phyloP scores from a whole-genome alignment of 2,329 filamentous ascomycete genomes.

The Colletotrichum spinosum region DNA sequence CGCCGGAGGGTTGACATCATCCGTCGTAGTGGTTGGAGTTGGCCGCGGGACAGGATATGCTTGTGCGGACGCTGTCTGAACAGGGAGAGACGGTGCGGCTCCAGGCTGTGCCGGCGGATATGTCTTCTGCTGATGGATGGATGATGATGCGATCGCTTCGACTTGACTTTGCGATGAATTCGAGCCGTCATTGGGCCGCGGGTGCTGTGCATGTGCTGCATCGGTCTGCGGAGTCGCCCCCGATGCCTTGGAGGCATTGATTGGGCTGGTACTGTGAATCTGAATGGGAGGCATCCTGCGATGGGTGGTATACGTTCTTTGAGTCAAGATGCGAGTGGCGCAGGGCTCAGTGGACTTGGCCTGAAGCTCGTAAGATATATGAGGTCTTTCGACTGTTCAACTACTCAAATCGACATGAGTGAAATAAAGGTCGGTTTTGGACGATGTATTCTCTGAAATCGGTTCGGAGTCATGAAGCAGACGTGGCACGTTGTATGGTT shows the following conservation, averaged over 20 bases:
- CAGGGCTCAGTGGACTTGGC: constrained; percentile 7
- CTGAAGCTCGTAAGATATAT: neutral
- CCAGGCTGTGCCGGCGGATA: constrained; percentile 61
- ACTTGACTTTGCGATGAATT: constrained; percentile 40
- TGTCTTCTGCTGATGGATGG: constrained; percentile 40
- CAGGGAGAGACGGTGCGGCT: constrained; percentile 56
- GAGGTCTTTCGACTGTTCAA: constrained; percentile 4
- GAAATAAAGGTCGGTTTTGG: constrained; percentile 1
- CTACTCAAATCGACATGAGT: constrained; percentile 3
- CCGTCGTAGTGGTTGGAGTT: constrained; percentile 55
- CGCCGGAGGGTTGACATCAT: constrained; percentile 56
- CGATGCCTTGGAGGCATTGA: constrained; percentile 66
- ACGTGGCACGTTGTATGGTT: constrained; percentile 35
- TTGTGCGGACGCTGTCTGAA: constrained; percentile 53
- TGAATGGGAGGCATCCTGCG: constrained; percentile 68
- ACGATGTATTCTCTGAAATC: constrained; percentile 27
- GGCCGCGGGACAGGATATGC: constrained; percentile 52
- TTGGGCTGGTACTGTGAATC: constrained; percentile 69
- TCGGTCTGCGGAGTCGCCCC: constrained; percentile 60
- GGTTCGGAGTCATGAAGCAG: constrained; percentile 33
- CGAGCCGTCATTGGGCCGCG: constrained; percentile 7
- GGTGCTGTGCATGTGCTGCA: constrained; percentile 10
- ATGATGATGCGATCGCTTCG: constrained; percentile 38
- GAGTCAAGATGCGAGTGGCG: constrained; percentile 22
- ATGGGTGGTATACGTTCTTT: constrained; percentile 4